These are phyloP conservation scores for Entomophthora muscae DNA, from an alignment of 371 early-diverging fungal species.

Conservation along the genomic window DNA sequence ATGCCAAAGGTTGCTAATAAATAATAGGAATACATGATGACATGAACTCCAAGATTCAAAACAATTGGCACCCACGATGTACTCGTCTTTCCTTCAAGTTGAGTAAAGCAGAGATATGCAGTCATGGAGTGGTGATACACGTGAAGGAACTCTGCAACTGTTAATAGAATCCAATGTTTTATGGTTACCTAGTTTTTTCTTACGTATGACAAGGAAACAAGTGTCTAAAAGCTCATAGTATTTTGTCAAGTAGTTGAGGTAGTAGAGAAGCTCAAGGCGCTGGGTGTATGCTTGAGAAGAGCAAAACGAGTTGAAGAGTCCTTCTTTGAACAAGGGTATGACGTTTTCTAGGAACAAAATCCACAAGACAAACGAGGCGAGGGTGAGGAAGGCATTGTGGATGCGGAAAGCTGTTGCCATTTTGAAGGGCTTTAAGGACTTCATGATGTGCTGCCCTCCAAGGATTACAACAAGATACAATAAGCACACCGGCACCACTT, in stretches of 20 bases:
- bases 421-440: conserved; percentile 35
- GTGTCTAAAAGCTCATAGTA: too few species aligned
- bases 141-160: conserved; percentile 28
- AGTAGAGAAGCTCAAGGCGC: conserved; percentile 55
- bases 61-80: conserved; percentile 60
- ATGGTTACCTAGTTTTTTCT: conserved; percentile 37
- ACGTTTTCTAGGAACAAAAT: conserved; percentile 52
- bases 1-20: conserved; percentile 66
- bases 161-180: conserved; percentile 3
- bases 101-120: conserved; percentile 69
- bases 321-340: conserved; percentile 35
- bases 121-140: conserved; percentile 84
- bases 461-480: conserved; percentile 51
- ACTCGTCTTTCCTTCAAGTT: conserved; percentile 59
- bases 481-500: conserved; percentile 23
- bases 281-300: conserved; percentile 41
- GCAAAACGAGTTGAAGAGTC: conserved; percentile 52
- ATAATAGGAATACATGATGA: conserved; percentile 84
- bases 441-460: conserved; percentile 49
- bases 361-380: conserved; percentile 38
- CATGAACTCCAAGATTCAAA: conserved; percentile 79
- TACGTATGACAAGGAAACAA: too few species aligned
- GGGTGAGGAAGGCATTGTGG: conserved; percentile 54
- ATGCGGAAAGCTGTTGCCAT: conserved; percentile 39
- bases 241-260: conserved; percentile 69